Base-by-base conservation (phyloP, 176 grass and related monocot genomes). In the Triticum urartu region DNA sequence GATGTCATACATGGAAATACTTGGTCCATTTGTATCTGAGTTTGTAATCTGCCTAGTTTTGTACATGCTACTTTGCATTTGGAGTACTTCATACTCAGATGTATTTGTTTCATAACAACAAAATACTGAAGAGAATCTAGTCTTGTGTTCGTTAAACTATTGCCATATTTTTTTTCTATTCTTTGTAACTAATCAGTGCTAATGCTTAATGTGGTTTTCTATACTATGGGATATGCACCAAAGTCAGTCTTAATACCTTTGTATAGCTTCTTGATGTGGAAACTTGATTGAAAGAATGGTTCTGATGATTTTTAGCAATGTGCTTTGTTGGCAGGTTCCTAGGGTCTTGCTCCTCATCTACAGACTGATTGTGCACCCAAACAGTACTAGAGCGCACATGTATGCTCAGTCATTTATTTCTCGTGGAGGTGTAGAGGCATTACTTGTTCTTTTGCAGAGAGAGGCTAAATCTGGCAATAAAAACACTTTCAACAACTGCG, bases 281-380 rank as follows among this genome's bases (percentile, higher is more conserved):
- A 85, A 24, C 28, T 32, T 32, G 32, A 64, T 77, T 64, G 79
- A 84, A 58, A 85, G 68, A 47, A 83, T 35, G 36, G 69, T 59
- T 68, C 35, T 79, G 13, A 48, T 71, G 75, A 71, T 59, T 61
- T 68, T 79, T 79, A 86, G 71, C 59, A 43, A 67, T 64, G 28
- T 85, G 75, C 45, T 88, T 62, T 71, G n/a, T 82, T 89, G 72
- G 59, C 86, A 95, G 94, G 94, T 95, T 89, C 84, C 94, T 64
- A 91, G 94, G 86, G 91, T 95, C 24, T 86, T 95, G 84, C 89
- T 93, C 84, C 89, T 95, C 73, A 83, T 95, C 71, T 95, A 95
- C 70, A 95, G 94, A 77, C 84, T 95, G 86, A 85, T 95, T 43
- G 89, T 89, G 18, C 94, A 95, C 50, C 94, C 94, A 6, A 95